These are phyloP conservation scores for Sanguinoderma infundibulare DNA, from an alignment of 1,284 basidiomycete species.

Conservation along the genomic window DNA sequence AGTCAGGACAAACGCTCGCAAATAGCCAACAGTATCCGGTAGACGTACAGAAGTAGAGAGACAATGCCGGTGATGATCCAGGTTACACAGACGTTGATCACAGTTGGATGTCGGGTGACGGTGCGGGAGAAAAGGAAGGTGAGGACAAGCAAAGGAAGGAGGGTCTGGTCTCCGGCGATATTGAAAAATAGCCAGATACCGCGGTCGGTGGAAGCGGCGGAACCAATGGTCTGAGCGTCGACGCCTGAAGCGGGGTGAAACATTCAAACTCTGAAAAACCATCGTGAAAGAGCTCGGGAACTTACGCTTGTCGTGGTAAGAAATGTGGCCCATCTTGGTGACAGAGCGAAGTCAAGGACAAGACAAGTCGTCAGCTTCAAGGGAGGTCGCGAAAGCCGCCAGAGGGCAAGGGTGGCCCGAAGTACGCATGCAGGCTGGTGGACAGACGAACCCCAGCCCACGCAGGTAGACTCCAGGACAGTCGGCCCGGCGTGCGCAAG, in stretches of 20 bases:
- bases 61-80: conserved; percentile 43
- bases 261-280: not conserved
- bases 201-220: conserved; percentile 26
- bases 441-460: conserved; percentile 16
- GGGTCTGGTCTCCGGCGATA: conserved; percentile 51
- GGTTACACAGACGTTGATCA: conserved; percentile 57
- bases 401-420: conserved; percentile 12
- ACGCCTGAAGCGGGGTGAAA: conserved; percentile 17
- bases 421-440: conserved; percentile 21
- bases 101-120: conserved; percentile 46
- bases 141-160: conserved; percentile 51
- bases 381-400: not conserved
- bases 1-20: not conserved
- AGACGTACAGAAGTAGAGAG: conserved; percentile 46
- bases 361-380: not conserved
- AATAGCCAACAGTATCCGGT: not conserved
- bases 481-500: conserved; percentile 2
- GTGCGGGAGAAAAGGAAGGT: conserved; percentile 49
- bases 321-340: not conserved
- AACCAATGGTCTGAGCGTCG: conserved; percentile 22
- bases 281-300: not conserved
- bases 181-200: conserved; percentile 49
- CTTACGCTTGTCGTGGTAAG: conserved; percentile 11
- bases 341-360: not conserved
- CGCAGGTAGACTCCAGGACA: not conserved